A percentile compares a stretch with the other conserved stretches of the same genome.
Evolutionary conservation across 2,329 filamentous ascomycete species (phyloP).

Genomic region (Fusarium sp.): DNA sequence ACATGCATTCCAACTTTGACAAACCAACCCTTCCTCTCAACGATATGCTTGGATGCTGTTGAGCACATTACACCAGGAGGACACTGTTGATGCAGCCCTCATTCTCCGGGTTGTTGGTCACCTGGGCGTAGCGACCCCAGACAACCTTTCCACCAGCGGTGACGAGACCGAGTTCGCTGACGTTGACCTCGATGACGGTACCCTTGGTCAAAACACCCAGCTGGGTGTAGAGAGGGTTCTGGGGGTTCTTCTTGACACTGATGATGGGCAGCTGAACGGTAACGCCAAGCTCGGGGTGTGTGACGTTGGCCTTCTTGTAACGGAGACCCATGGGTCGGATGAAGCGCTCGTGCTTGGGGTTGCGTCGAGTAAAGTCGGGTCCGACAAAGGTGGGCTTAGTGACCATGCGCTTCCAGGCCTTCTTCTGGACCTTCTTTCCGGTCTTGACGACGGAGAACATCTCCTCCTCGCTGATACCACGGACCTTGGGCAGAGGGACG

Average conservation of each 20-base stretch:
- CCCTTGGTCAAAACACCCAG: constrained; percentile 90
- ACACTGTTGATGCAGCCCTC: constrained; percentile 56
- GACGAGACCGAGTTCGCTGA: constrained; percentile 89
- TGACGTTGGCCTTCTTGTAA: constrained; percentile 68
- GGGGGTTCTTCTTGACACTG: constrained; percentile 75
- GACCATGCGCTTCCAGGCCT: constrained; percentile 80
- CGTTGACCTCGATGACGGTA: constrained; percentile 87
- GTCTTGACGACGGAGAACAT: constrained; percentile 98
- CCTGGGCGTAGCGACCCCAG: constrained; percentile 83
- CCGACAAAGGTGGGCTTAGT: constrained; percentile 81
- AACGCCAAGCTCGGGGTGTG: constrained; percentile 83
- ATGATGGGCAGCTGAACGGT: constrained; percentile 90
- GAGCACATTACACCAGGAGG: constrained; percentile 43
- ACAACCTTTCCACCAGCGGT: constrained; percentile 94
- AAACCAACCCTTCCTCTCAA: constrained; percentile 28
- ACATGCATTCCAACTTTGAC: constrained; percentile 47
- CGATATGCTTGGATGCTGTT: constrained; percentile 12
- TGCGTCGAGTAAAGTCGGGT: constrained; percentile 87
- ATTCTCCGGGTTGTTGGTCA: constrained; percentile 62
- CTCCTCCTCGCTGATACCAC: constrained; percentile 92
- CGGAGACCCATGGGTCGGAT: constrained; percentile 65
- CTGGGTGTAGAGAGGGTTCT: constrained; percentile 92
- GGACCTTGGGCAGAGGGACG: constrained; percentile 93
- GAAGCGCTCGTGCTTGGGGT: constrained; percentile 80
- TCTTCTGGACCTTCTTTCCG: constrained; percentile 93